Conservation (phyloP, 192 early-diverging fungal genomes). For the Phlyctochytrium planicorne region DNA sequence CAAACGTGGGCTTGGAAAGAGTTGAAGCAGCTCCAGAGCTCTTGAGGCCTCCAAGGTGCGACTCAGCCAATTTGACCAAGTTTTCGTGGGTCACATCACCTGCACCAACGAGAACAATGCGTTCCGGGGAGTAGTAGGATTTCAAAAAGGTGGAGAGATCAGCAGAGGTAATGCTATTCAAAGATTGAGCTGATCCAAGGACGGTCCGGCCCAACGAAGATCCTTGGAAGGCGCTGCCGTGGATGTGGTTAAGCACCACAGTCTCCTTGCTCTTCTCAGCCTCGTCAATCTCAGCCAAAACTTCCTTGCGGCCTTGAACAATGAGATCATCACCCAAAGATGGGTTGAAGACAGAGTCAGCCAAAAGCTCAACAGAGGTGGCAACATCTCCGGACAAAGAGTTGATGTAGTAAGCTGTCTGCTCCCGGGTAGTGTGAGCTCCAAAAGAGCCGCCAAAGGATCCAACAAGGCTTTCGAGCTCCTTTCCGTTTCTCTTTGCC, state of each 20-base stretch:
- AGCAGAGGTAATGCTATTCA: slow-evolving; percentile 76
- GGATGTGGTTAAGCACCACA: slow-evolving; percentile 96
- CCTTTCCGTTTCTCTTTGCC: slow-evolving; percentile 72
- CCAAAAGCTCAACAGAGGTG: slow-evolving; percentile 85
- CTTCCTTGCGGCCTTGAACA: slow-evolving; percentile 93
- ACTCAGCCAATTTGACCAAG: slow-evolving; percentile 86
- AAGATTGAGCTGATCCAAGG: slow-evolving; percentile 88
- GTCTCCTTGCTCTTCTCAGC: slow-evolving; percentile 86
- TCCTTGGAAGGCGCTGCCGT: slow-evolving; percentile 90
- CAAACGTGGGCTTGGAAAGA: slow-evolving; percentile 66
- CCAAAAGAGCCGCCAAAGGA: slow-evolving; percentile 97
- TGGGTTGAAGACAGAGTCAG: slow-evolving; percentile 91
- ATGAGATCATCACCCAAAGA: slow-evolving; percentile 76
- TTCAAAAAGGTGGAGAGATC: slow-evolving; percentile 86
- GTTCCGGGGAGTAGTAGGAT: slow-evolving; percentile 92
- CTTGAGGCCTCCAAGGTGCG: slow-evolving; percentile 82
- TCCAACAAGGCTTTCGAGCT: slow-evolving; percentile 90
- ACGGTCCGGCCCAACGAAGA: slow-evolving; percentile 87
- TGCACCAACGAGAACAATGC: slow-evolving; percentile 88
- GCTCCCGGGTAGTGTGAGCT: slow-evolving; percentile 96
- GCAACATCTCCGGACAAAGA: slow-evolving; percentile 82
- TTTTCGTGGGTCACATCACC: slow-evolving; percentile 91
- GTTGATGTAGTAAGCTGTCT: slow-evolving; percentile 97
- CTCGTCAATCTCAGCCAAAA: slow-evolving; percentile 86
- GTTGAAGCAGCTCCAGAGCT: slow-evolving; percentile 42